phyloP scores from a whole-genome alignment of 179 eudicot species.

The Heliamphora pulchella region DNA sequence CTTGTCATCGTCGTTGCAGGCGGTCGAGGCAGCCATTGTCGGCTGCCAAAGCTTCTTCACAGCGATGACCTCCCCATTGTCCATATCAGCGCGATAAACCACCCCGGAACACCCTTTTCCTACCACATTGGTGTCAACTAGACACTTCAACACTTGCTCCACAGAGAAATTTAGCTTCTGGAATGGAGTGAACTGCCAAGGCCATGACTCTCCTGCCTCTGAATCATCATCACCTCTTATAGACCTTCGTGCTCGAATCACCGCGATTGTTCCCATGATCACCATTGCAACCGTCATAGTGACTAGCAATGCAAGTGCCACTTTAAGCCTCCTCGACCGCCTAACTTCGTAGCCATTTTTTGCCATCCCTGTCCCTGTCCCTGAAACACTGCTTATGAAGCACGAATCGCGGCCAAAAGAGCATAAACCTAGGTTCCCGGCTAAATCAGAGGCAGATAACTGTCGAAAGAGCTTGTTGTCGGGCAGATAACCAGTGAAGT shows the following conservation, averaged over 20 bases:
- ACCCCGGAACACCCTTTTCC: conserved; percentile 51
- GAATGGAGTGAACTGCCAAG: conserved; percentile 63
- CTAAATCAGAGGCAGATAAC: conserved; percentile 37
- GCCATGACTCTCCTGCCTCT: conserved; percentile 52
- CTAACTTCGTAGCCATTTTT: conserved; percentile 13
- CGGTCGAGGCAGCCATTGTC: conserved; percentile 14
- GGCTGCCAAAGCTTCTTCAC: conserved; percentile 50
- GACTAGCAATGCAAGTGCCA: conserved; percentile 44
- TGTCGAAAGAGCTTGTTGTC: conserved; percentile 61
- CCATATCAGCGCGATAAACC: conserved; percentile 43
- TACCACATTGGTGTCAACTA: conserved; percentile 44
- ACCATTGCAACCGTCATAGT: conserved; percentile 36
- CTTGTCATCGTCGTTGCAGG: conserved; percentile 24
- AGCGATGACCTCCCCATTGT: conserved; percentile 36
- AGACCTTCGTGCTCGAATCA: conserved; percentile 42
- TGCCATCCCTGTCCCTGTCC: conserved; percentile 9
- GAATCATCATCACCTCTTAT: conserved; percentile 39
- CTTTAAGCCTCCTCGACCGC: conserved; percentile 34
- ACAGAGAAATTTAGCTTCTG: conserved; percentile 54
- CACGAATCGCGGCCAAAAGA: conserved; percentile 41
- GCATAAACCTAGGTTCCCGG: conserved; percentile 50
- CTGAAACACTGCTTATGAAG: conserved; percentile 25
- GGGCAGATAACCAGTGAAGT: conserved; percentile 54
- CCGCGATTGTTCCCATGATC: conserved; percentile 40
- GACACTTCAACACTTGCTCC: conserved; percentile 41